Base-by-base conservation (phyloP, 148 eudicot genomes). In the Chenopodium berlandieri region DNA sequence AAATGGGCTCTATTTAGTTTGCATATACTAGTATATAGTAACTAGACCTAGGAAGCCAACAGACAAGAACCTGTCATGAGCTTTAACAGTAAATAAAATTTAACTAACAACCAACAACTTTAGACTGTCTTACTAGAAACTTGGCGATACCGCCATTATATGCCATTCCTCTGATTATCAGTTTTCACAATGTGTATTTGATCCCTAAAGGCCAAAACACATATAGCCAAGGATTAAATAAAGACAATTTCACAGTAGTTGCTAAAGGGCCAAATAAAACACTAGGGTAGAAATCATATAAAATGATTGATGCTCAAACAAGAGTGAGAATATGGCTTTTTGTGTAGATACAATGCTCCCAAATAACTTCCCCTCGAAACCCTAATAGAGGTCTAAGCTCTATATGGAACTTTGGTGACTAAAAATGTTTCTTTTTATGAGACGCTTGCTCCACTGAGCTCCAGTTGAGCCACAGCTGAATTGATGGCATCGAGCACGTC, bases 401-500 rank as follows among this genome's bases (percentile, higher is more conserved):
- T 79, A n/a, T 22, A 30, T 7, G 7, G 14, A 63, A 13, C 34
- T 58, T 77, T 46, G 80, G 58, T 20, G 82, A 54, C 40, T 14
- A 54, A 31, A 40, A 75, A 22, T 12, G 14, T 83, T 19, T 40
- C 27, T 9, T 19, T 7, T 86, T 83, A 91, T n/a, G 89, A 87
- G 72, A 94, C 86, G 2, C 72, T 88, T 13, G 93, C 56, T 73
- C 75, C 82, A 20, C 87, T 40, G 76, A 94, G 93, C 80, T 94
- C 98, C 62, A 87, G 56, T 67, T 92, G 93, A 12, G 92, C 91
- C 44, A 86, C 91, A 47, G 91, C 90, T 70, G 83, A 82, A 37
- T 88, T 88, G 37, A 94, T 88, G 1, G 94, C 96, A 76, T 94
- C 92, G 10, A 94, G 48, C 48, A 94, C 84, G 7, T 91, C 90